Conservation (phyloP, 495 filamentous ascomycete species). For the Mytilinidion resinicola region DNA sequence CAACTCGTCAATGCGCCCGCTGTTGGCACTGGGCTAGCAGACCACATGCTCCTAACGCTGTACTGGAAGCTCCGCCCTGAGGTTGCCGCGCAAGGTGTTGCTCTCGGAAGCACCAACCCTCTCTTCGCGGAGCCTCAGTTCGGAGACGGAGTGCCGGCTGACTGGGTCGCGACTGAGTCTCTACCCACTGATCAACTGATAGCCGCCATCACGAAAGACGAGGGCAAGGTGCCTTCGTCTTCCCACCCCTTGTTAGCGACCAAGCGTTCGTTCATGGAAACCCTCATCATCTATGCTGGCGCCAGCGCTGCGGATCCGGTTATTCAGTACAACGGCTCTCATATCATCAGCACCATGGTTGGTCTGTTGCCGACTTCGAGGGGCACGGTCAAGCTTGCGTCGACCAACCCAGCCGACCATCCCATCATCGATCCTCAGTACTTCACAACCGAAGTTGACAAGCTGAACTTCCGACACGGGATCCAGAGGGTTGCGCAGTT, state of each 20-base stretch:
- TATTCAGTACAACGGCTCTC: neutral
- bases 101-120: neutral
- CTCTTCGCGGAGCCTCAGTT: neutral
- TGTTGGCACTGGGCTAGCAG: conserved; percentile 4
- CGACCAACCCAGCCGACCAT: conserved; percentile 48
- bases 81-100: neutral
- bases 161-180: neutral
- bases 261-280: neutral
- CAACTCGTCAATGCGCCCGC: neutral
- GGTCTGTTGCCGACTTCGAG: conserved; percentile 19
- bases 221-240: neutral
- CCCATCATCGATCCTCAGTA: conserved; percentile 50
- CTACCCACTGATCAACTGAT: neutral
- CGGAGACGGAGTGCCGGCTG: neutral
- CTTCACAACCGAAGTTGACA: neutral
- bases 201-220: neutral
- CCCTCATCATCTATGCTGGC: neutral
- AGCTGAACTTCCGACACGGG: neutral
- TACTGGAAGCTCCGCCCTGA: conserved; percentile 8
- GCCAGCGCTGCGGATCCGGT: neutral
- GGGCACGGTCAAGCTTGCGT: conserved; percentile 52
- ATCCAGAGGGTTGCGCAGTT: neutral
- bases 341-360: neutral
- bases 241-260: neutral
- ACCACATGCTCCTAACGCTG: neutral